Conservation (phyloP, 345 rosid genomes). For the Nephelium lappaceum region DNA sequence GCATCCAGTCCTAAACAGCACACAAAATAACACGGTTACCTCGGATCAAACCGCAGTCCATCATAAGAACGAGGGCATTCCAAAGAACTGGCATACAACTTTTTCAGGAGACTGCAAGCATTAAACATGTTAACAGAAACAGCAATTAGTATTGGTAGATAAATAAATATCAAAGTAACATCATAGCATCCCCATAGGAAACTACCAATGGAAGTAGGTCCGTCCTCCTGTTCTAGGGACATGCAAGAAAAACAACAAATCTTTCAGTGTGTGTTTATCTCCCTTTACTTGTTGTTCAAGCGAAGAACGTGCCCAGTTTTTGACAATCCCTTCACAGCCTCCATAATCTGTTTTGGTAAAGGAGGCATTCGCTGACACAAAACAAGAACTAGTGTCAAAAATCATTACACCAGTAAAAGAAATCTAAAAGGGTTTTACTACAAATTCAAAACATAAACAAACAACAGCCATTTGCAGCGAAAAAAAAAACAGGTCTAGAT, state of each 20-base stretch:
- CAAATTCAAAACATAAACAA: background rate
- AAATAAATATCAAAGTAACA: background rate
- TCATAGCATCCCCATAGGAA: constrained; percentile 6
- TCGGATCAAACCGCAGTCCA: constrained; percentile 85
- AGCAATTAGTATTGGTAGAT: constrained; percentile 5
- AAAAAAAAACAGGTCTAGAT: background rate
- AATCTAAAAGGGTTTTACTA: background rate
- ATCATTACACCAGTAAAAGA: background rate
- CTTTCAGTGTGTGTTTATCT: constrained; percentile 67
- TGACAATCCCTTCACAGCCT: constrained; percentile 68
- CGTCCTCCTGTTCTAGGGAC: constrained; percentile 98
- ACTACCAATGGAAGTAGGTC: constrained; percentile 87
- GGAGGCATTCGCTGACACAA: constrained; percentile 48
- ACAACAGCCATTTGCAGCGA: background rate
- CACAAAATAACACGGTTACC: constrained; percentile 40
- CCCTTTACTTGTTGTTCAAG: constrained; percentile 49
- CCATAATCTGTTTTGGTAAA: constrained; percentile 45
- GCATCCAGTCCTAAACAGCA: background rate
- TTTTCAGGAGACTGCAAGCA: constrained; percentile 80
- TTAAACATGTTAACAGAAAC: constrained; percentile 18
- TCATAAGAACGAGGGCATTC: constrained; percentile 98
- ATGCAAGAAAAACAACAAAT: constrained; percentile 88
- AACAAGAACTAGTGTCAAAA: constrained; percentile 22
- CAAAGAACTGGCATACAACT: constrained; percentile 59
- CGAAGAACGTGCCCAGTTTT: constrained; percentile 67